Evolutionary conservation across 2,329 filamentous ascomycete species (phyloP), one percentile per base, ranked within the genome.

Genomic region (Alternaria tenuissima): DNA sequence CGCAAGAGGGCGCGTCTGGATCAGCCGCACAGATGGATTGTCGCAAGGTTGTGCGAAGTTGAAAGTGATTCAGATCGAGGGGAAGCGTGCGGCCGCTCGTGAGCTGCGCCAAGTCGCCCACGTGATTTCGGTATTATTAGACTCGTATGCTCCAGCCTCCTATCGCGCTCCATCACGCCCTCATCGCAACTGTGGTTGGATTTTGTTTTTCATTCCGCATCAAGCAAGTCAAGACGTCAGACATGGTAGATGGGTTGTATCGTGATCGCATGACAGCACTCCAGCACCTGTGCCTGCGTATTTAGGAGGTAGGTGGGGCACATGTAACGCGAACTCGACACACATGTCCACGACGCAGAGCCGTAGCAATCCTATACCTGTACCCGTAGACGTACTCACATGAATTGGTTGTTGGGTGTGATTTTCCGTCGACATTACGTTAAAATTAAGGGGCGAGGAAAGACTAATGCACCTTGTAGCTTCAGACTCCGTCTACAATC

Each of bases 121-220:
- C 63, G 63, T 63, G 63, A 65, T 38, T 47, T 34, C 18, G 28
- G 46, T 63, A 63, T 60, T 53, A 57, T 59, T 65, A 60, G 56
- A 59, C 46, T 51, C 51, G 46, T 42, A 58, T 24, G 42, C 55
- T 48, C 61, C 62, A 62, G 59, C 59, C 62, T 55, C 58, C 47
- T 52, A 36, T 43, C 16, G 47, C 47, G 34, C 47, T 39, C 16
- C 54, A 28, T 38, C 18, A 46, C 47, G 26, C 18, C 20, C 32
- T 39, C 41, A 48, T 43, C 39, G 26, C 18, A 28, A 52, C 22
- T 16, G 44, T 38, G 18, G 28, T 12, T 11, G n/a, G 30, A 11
- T 20, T 30, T 59, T 59, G 57, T 38, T 59, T 59, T 59, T 59
- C 16, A 18, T 20, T 18, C 36, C 16, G 24, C 42, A 47, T 28